A percentile compares a stretch with the other conserved stretches of the same genome.
These are phyloP conservation scores for Hirsutella rhossiliensis DNA, from an alignment of 2,329 filamentous ascomycete species.

Conservation along the genomic window DNA sequence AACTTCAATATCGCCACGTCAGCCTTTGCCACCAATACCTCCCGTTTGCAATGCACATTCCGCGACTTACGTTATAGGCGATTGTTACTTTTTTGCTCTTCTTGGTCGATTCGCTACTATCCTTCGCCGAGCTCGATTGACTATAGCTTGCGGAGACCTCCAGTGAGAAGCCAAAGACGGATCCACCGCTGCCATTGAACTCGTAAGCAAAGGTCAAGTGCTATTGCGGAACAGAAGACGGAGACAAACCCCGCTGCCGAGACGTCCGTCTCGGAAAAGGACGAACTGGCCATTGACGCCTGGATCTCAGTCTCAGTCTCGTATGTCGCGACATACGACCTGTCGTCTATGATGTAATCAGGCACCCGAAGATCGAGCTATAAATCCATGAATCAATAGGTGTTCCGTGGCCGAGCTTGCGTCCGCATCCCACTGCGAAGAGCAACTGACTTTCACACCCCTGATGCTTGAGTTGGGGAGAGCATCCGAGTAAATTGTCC, in stretches of 20 bases:
- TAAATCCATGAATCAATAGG: not conserved
- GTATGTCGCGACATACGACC: conserved; percentile 2
- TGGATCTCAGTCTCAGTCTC: conserved; percentile 2
- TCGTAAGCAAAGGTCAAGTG: not conserved
- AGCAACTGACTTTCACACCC: not conserved
- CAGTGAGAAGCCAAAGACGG: not conserved
- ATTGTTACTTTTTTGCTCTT: conserved; percentile 3
- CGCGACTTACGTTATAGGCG: conserved; percentile 1
- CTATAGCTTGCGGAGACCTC: not conserved
- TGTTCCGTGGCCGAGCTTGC: too few species aligned
- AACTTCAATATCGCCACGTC: not conserved
- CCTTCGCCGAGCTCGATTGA: not conserved
- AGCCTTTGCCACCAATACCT: not conserved
- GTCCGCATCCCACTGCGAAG: too few species aligned
- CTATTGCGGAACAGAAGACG: not conserved
- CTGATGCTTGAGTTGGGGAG: not conserved
- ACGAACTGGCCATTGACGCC: conserved; percentile 1
- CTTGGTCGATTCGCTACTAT: not conserved
- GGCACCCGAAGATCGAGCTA: conserved; percentile 1
- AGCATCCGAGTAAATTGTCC: conserved; percentile 1
- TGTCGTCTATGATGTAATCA: conserved; percentile 3
- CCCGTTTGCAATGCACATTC: not conserved
- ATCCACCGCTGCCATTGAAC: not conserved
- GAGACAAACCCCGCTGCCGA: conserved; percentile 1
- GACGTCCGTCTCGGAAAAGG: conserved; percentile 2